phyloP scores from a whole-genome alignment of 768 basidiomycete genomes.

The Amyloporia xantha region DNA sequence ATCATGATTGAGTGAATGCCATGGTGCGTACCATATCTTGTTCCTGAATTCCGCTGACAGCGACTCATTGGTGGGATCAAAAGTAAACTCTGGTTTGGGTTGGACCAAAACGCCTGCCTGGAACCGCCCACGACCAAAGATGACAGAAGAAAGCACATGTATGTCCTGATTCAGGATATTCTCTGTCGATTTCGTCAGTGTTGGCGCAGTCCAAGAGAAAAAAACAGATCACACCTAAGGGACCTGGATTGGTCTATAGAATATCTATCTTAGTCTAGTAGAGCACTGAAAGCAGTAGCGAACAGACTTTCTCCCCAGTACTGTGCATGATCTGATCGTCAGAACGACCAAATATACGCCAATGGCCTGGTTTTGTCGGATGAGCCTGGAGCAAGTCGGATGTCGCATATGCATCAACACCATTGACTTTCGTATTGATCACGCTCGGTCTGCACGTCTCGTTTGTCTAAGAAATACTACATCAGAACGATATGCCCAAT shows the following conservation, averaged over 20 bases:
- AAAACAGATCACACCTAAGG: slow-evolving; percentile 21
- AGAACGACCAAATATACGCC: slow-evolving; percentile 33
- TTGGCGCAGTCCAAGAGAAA: slow-evolving; percentile 4
- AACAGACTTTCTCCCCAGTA: slow-evolving; percentile 34
- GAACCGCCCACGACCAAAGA: slow-evolving; percentile 36
- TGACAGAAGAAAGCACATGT: slow-evolving; percentile 25
- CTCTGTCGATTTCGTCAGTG: slow-evolving; percentile 12
- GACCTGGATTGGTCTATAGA: slow-evolving; percentile 32
- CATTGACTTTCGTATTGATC: slow-evolving; percentile 27
- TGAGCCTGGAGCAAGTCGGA: slow-evolving; percentile 36
- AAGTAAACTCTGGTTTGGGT: slow-evolving; percentile 29
- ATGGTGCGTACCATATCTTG: slow-evolving; percentile 26
- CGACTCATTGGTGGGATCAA: slow-evolving; percentile 26
- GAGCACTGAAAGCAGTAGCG: neutral
- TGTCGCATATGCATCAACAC: slow-evolving; percentile 30
- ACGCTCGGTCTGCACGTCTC: slow-evolving; percentile 19
- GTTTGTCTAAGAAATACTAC: neutral
- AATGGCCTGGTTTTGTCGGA: slow-evolving; percentile 30
- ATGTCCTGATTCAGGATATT: slow-evolving; percentile 31
- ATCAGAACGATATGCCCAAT: neutral
- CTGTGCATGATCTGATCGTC: slow-evolving; percentile 42
- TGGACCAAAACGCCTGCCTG: slow-evolving; percentile 36
- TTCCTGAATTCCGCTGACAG: slow-evolving; percentile 28
- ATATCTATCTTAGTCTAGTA: neutral
- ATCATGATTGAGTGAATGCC: neutral